Base-by-base conservation (phyloP, 208 protist genomes). In the Naegleria gruberi region DNA sequence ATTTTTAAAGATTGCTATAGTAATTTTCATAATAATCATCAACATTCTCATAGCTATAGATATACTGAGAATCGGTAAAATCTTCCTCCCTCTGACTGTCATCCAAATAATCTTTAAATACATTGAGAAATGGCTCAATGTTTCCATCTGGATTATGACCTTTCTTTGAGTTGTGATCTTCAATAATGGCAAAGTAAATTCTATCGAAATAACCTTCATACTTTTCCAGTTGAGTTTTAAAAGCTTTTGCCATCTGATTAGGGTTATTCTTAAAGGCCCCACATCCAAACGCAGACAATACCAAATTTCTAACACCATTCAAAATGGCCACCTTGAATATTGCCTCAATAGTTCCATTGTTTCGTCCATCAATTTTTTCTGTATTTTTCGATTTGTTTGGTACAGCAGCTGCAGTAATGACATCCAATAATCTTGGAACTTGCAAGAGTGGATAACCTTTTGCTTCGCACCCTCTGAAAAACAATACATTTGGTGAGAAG, bases 161-260 rank as follows among this genome's bases (percentile, higher is more conserved):
- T 26, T 87, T 87, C 2, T 82, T 5, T 26, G 89, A 90, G 34
- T 90, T 90, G 30, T 90, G 89, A 34, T 90, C 89, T 19, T 90
- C 85, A 34, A 90, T 34, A 37, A 90, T 90, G 6, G 89, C 89
- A 65, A 90, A 90, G 19, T 90, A 40, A 34, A 90, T 84, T 37
- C 23, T 19, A 19, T 51, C 47, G 34, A 90, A 90, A 34, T 19
- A 82, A 23, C 19, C 30, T n/a, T 90, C 19, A 30, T 43, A 44
- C 4, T 90, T 44, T 34, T 26, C 34, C 4, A 82, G 4, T 34
- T 34, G 4, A 6, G 7, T 19, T 4, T 83, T 17, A 65, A 90
- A 90, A 34, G 90, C 23, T 65, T 37, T 17, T 30, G 89, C 65
- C 17, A 90, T 87, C 15, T 40, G 5, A 5, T 30, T 23, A 26